phyloP scores from a whole-genome alignment of 1,139 yeast species.

The Pichiaceae sp. region DNA sequence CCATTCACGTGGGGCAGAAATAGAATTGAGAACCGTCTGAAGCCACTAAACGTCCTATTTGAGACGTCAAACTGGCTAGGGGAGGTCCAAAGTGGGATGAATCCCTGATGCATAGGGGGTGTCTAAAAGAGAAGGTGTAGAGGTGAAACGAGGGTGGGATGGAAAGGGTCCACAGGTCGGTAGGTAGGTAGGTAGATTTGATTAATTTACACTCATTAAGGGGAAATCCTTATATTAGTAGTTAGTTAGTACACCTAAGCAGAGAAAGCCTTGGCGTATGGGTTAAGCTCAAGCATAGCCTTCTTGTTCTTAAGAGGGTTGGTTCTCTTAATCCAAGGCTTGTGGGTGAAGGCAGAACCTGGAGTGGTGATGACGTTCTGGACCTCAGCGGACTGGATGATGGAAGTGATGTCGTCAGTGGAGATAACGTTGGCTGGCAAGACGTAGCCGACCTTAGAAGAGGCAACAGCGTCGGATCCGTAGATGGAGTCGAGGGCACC shows the following conservation, averaged over 20 bases:
- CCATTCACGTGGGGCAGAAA: too few species aligned
- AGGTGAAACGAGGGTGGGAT: too few species aligned
- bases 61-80: too few species aligned
- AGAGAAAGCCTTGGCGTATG: conserved; percentile 96
- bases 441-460: conserved; percentile 91
- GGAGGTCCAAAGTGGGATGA: too few species aligned
- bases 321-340: conserved; percentile 95
- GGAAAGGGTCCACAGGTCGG: too few species aligned
- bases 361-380: conserved; percentile 97
- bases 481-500: conserved; percentile 94
- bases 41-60: too few species aligned
- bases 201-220: too few species aligned
- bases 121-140: too few species aligned
- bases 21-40: too few species aligned
- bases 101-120: too few species aligned
- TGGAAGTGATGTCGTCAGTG: conserved; percentile 93
- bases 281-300: conserved; percentile 97
- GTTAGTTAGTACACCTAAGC: not conserved
- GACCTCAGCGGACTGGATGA: conserved; percentile 98
- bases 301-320: conserved; percentile 99
- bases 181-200: too few species aligned
- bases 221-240: not conserved
- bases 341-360: conserved; percentile 90
- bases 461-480: conserved; percentile 95
- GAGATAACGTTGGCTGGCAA: conserved; percentile 92